These are phyloP conservation scores for Dimargaris xerosporica DNA, from an alignment of 192 early-diverging fungal genomes.

Conservation along the genomic window DNA sequence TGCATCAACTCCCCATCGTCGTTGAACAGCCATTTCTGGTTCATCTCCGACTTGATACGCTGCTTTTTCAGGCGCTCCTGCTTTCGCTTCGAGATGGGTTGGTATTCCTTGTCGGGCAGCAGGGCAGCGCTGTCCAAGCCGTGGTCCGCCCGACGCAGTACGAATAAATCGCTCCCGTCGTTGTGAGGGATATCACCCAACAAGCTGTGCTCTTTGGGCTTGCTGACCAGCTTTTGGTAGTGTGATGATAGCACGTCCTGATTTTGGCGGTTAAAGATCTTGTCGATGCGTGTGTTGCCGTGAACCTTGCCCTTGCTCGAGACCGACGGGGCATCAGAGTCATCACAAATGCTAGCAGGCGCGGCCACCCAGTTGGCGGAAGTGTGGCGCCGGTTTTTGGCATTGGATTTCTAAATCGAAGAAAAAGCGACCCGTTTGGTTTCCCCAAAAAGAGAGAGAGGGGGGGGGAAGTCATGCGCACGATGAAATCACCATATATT, in stretches of 20 bases:
- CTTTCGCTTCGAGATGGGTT: conserved; percentile 20
- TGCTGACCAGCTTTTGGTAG: conserved; percentile 50
- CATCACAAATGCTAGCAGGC: conserved; percentile 23
- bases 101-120: conserved; percentile 21
- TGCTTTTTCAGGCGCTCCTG: conserved; percentile 47
- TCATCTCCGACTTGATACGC: conserved; percentile 49
- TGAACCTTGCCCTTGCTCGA: conserved; percentile 19
- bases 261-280: conserved; percentile 90
- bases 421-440: background rate
- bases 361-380: conserved; percentile 15
- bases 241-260: conserved; percentile 77
- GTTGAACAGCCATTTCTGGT: conserved; percentile 74
- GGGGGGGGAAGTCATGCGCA: background rate
- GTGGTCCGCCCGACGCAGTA: conserved; percentile 69
- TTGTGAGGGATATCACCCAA: conserved; percentile 13
- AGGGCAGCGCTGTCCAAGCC: conserved; percentile 32
- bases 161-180: conserved; percentile 69
- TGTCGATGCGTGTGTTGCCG: conserved; percentile 66
- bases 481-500: background rate
- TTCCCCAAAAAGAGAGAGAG: background rate
- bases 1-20: conserved; percentile 75
- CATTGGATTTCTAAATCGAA: conserved; percentile 25
- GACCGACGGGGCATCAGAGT: conserved; percentile 18
- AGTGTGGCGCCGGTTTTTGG: conserved; percentile 59
- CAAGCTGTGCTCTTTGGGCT: conserved; percentile 11